A percentile compares a stretch with the other conserved stretches of the same genome.
These are phyloP conservation scores for Arthrobotrys sinensis DNA, from an alignment of 2,329 filamentous ascomycete genomes.

Conservation along the genomic window DNA sequence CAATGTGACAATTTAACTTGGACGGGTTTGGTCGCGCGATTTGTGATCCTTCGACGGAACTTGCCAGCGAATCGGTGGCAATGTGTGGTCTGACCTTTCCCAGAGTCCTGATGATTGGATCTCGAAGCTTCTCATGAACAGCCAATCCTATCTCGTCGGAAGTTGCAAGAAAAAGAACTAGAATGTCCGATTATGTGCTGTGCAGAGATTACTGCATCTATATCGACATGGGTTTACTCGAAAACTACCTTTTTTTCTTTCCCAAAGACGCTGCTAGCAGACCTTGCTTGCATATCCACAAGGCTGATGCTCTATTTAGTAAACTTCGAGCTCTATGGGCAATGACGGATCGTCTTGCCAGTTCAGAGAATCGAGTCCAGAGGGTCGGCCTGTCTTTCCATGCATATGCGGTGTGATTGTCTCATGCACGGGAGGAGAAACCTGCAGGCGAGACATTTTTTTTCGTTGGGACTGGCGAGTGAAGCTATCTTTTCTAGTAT, in stretches of 20 bases:
- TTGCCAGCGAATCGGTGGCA: constrained; percentile 50
- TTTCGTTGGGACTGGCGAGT: constrained; percentile 36
- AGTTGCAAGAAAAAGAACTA: constrained; percentile 32
- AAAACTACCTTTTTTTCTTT: neutral
- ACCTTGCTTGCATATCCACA: constrained; percentile 59
- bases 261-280: constrained; percentile 18
- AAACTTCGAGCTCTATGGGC: constrained; percentile 16
- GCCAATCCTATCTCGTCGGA: constrained; percentile 52
- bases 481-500: constrained; percentile 17
- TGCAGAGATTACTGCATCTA: constrained; percentile 47
- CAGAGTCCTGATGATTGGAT: neutral
- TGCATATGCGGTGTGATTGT: constrained; percentile 59
- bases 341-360: constrained; percentile 38
- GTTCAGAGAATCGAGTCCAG: constrained; percentile 35
- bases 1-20: constrained; percentile 22
- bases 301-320: constrained; percentile 54
- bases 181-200: constrained; percentile 20
- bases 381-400: constrained; percentile 32
- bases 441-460: constrained; percentile 46
- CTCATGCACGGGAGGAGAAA: constrained; percentile 39
- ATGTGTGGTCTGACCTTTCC: constrained; percentile 28
- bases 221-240: constrained; percentile 34
- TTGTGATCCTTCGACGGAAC: constrained; percentile 40
- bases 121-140: neutral
- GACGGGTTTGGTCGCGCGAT: constrained; percentile 3